Conservation (phyloP, 2,329 filamentous ascomycete species). For the Grosmannia huntii region DNA sequence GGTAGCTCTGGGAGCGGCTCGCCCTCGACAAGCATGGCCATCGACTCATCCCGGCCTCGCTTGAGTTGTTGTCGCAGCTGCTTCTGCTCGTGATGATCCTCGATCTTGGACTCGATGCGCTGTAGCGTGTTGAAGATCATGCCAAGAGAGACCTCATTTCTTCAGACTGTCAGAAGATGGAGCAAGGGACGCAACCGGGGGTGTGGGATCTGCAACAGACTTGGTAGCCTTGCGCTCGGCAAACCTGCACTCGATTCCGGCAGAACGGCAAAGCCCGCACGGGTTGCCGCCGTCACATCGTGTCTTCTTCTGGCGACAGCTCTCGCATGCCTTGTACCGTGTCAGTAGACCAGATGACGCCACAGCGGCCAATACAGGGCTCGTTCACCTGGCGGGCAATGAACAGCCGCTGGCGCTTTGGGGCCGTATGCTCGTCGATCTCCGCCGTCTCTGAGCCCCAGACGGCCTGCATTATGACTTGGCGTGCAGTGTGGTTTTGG, state of each 20-base stretch:
- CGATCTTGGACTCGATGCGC: slow-evolving; percentile 37
- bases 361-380: background rate
- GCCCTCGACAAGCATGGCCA: background rate
- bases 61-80: background rate
- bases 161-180: slow-evolving; percentile 11
- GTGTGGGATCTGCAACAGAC: slow-evolving; percentile 14
- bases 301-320: slow-evolving; percentile 39
- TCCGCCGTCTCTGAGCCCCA: slow-evolving; percentile 10
- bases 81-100: slow-evolving; percentile 17
- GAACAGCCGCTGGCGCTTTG: slow-evolving; percentile 12
- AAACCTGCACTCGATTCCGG: slow-evolving; percentile 36
- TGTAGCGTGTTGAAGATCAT: slow-evolving; percentile 41
- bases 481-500: background rate
- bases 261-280: slow-evolving; percentile 36
- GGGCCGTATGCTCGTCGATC: slow-evolving; percentile 6
- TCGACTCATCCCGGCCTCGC: background rate
- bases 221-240: slow-evolving; percentile 40
- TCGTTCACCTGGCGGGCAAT: slow-evolving; percentile 11
- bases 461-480: slow-evolving; percentile 6
- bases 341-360: background rate
- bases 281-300: slow-evolving; percentile 41
- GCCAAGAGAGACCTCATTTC: slow-evolving; percentile 38
- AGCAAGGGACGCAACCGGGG: background rate
- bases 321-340: slow-evolving; percentile 32
- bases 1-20: background rate